Percentiles rank a stretch among this genome's conserved stretches.
phyloP scores from a whole-genome alignment of 2,329 filamentous ascomycete genomes.

The Alternaria novae-zelandiae region DNA sequence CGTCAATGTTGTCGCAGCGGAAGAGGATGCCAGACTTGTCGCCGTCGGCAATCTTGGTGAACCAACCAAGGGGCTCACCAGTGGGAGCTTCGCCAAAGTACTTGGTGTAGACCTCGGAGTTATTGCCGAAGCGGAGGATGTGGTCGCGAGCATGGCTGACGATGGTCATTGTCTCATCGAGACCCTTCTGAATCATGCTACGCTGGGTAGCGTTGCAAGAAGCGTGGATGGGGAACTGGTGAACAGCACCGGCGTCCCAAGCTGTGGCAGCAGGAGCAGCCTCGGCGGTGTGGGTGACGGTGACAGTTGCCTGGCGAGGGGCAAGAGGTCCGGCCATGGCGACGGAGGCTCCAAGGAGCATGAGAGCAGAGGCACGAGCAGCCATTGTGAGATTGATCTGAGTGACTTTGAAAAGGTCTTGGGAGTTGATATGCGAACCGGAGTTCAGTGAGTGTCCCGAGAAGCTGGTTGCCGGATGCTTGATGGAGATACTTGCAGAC shows the following conservation, averaged over 20 bases:
- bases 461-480: constrained; percentile 33
- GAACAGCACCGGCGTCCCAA: constrained; percentile 49
- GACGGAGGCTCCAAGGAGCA: constrained; percentile 36
- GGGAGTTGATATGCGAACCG: constrained; percentile 20
- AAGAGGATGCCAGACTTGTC: constrained; percentile 66
- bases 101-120: constrained; percentile 66
- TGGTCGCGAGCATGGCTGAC: constrained; percentile 69
- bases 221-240: constrained; percentile 62
- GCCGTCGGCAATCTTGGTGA: constrained; percentile 64
- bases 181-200: constrained; percentile 61
- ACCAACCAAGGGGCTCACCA: constrained; percentile 66
- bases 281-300: constrained; percentile 24
- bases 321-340: constrained; percentile 35
- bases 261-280: constrained; percentile 18
- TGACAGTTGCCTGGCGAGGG: constrained; percentile 30
- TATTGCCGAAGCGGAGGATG: constrained; percentile 63
- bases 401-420: constrained; percentile 1
- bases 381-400: constrained; percentile 26
- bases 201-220: constrained; percentile 71
- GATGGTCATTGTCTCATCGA: constrained; percentile 65
- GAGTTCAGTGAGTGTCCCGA: constrained; percentile 24
- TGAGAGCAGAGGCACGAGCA: constrained; percentile 26
- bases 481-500: constrained; percentile 12
- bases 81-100: constrained; percentile 70
- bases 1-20: constrained; percentile 72